A percentile compares a stretch with the other conserved stretches of the same genome.
Conservation (phyloP, 495 filamentous ascomycete genomes). For the Penicillium mononematosum region DNA sequence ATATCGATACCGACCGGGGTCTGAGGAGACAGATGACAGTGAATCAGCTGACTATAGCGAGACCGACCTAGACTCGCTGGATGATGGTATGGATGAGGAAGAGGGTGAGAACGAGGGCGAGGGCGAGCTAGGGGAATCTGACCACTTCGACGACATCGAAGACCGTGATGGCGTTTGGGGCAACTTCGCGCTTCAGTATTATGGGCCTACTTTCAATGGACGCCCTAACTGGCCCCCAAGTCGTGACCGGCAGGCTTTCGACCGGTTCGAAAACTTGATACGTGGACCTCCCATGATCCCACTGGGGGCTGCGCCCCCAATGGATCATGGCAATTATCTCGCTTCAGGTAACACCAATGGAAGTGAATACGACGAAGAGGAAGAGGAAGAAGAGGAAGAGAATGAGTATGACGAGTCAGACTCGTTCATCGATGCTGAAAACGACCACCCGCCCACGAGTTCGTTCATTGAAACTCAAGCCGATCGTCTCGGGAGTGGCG, state of each 20-base stretch:
- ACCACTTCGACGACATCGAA: constrained; percentile 33
- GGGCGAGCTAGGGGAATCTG: constrained; percentile 34
- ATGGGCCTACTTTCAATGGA: constrained; percentile 1
- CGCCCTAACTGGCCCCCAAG: not conserved
- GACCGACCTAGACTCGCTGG: constrained; percentile 30
- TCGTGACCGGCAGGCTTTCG: not conserved
- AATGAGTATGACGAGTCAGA: constrained; percentile 39
- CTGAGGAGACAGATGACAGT: constrained; percentile 35
- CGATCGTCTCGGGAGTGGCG: constrained; percentile 9
- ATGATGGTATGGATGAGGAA: constrained; percentile 34
- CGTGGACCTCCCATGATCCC: not conserved
- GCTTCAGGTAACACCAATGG: constrained; percentile 1
- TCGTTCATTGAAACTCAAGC: not conserved
- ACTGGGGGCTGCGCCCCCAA: not conserved
- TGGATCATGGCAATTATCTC: constrained; percentile 1
- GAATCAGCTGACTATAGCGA: constrained; percentile 33
- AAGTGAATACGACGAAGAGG: constrained; percentile 15
- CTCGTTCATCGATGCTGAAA: constrained; percentile 44
- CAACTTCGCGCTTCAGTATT: constrained; percentile 17
- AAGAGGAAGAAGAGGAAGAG: constrained; percentile 38
- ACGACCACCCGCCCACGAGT: constrained; percentile 9
- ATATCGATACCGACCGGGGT: constrained; percentile 39
- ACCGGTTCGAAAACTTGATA: not conserved
- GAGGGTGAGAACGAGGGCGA: constrained; percentile 39
- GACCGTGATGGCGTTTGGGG: constrained; percentile 26